Percentiles rank a stretch among this genome's conserved stretches.
Conservation (phyloP, 1,284 basidiomycete species). For the Rhodotorula sp. region DNA sequence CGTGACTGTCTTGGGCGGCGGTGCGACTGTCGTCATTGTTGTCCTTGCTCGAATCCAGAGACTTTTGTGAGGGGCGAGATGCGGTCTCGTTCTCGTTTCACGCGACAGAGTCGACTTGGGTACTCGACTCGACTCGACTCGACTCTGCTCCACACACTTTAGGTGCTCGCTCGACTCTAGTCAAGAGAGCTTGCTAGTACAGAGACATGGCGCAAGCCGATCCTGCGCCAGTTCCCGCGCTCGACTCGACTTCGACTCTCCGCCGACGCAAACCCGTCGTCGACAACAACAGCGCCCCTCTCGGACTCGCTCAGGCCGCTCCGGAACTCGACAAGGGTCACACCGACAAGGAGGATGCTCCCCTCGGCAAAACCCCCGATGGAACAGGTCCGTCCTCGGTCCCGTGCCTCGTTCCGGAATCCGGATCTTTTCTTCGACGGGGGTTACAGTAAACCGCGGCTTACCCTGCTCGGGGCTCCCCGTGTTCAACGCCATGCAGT, state of each 20-base stretch:
- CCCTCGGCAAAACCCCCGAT: constrained; percentile 81
- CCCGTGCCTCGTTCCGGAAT: background rate
- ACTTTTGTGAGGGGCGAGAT: too few relatives aligned
- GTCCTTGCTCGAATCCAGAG: too few relatives aligned
- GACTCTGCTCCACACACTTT: too few relatives aligned
- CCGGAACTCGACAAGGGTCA: background rate
- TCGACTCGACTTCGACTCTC: too few relatives aligned
- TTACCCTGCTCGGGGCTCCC: background rate
- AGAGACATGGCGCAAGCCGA: too few relatives aligned
- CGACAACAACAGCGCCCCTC: background rate
- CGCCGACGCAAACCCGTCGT: background rate
- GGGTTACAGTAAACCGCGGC: background rate
- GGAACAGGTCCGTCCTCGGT: constrained; percentile 65
- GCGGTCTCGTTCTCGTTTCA: too few relatives aligned
- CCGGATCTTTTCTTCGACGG: background rate
- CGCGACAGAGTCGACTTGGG: too few relatives aligned
- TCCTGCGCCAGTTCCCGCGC: too few relatives aligned
- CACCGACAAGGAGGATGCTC: constrained; percentile 44
- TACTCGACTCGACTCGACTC: too few relatives aligned
- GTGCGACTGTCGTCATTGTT: background rate
- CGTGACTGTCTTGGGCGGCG: constrained; percentile 47
- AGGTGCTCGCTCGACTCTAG: too few relatives aligned
- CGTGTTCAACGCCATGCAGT: constrained; percentile 56
- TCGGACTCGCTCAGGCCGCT: background rate
- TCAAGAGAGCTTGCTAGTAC: too few relatives aligned